Conservation (phyloP, 192 early-diverging fungal genomes). For the Thoreauomyces humboldtii region DNA sequence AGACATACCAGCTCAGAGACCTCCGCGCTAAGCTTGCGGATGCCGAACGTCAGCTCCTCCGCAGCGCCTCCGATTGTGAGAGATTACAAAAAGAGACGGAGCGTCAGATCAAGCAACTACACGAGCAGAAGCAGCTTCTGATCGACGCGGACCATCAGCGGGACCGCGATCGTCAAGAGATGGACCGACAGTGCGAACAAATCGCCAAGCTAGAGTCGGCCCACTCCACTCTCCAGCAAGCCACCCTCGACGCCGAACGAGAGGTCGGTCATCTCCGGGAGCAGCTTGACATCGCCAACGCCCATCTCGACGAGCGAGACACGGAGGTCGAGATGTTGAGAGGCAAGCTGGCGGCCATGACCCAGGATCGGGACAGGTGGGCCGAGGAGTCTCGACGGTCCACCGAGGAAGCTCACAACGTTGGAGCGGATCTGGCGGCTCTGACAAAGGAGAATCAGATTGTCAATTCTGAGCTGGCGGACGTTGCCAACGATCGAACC, state of each 20-base stretch:
- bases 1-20: slow-evolving; percentile 25
- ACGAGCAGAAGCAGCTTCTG: slow-evolving; percentile 36
- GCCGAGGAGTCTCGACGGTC: not conserved
- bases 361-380: not conserved
- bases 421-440: slow-evolving; percentile 43
- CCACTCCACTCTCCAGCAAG: slow-evolving; percentile 8
- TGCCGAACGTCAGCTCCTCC: slow-evolving; percentile 11
- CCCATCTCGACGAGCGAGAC: slow-evolving; percentile 44
- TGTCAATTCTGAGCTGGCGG: slow-evolving; percentile 34
- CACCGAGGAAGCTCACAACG: slow-evolving; percentile 24
- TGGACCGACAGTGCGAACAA: slow-evolving; percentile 38
- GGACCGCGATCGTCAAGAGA: slow-evolving; percentile 32
- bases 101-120: slow-evolving; percentile 4
- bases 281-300: slow-evolving; percentile 32
- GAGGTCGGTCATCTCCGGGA: slow-evolving; percentile 23
- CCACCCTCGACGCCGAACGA: slow-evolving; percentile 20
- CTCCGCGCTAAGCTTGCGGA: slow-evolving; percentile 29
- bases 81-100: slow-evolving; percentile 14
- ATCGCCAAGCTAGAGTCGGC: slow-evolving; percentile 32
- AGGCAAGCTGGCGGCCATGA: slow-evolving; percentile 8
- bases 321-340: slow-evolving; percentile 4
- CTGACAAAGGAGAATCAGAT: slow-evolving; percentile 49
- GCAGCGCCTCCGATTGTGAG: slow-evolving; percentile 5
- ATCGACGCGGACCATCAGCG: slow-evolving; percentile 41
- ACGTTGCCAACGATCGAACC: slow-evolving; percentile 34